Base-by-base conservation (phyloP, 495 filamentous ascomycete genomes). In the Eremomyces bilateralis region DNA sequence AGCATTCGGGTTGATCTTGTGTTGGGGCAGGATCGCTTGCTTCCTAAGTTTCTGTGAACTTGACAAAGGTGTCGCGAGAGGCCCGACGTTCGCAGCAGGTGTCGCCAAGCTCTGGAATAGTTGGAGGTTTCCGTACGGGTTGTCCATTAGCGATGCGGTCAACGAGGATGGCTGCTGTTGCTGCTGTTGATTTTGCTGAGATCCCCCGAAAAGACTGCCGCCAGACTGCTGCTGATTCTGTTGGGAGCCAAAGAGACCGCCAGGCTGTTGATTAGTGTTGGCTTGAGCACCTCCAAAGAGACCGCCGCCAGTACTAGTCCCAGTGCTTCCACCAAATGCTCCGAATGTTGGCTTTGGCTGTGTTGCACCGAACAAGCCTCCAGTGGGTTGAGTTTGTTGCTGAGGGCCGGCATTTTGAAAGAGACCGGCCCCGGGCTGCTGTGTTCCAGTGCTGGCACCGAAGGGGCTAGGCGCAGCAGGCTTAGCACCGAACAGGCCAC, bases 1-100 rank as follows among this genome's bases (percentile, higher is more conserved):
- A 28, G 79, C 75, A 21, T 66, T 69, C 1, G 82, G 81, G 17
- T 77, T 88, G 41, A 94, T 69, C 52, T 80, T 88, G 57, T 90
- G 84, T 44, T 83, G 69, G 4, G 90, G 88, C 36, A 92, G 51
- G 20, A 76, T 70, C 4, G 80, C 74, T 38, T 65, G 71, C 51
- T 78, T 74, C 53, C 75, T 79, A 31, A 69, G 62, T 49, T 78
- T 77, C 41, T 64, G 59, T 35, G 64, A 72, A 38, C 68, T 71
- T 16, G 67, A 70, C n/a, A 93, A 66, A 0, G 88, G 83, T 1
- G 82, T 92, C 12, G 82, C 83, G 36, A 93, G 60, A 3, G 83
- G 83, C 21, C 83, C 83, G 1, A 76, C 71, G 38, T 75, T 73
- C 22, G 69, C 59, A 4, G 67, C 53, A 10, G 72, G 69, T 0